Evolutionary conservation across 2,329 filamentous ascomycete genomes (phyloP).

Genomic region (Epichloe baconii): DNA sequence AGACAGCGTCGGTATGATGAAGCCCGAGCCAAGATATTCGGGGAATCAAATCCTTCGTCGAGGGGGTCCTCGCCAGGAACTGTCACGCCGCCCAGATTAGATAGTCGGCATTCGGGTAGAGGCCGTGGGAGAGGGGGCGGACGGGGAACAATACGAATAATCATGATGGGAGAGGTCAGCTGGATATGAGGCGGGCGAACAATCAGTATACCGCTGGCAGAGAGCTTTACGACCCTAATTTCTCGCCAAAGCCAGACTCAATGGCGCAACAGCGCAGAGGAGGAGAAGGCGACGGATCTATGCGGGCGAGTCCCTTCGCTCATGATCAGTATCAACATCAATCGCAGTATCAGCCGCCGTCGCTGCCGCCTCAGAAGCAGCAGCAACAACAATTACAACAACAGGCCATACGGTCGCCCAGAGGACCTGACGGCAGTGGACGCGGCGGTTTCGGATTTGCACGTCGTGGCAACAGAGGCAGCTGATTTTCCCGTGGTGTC

Average conservation of each 20-base stretch:
- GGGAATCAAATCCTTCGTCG: slow-evolving; percentile 41
- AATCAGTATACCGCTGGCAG: slow-evolving; percentile 24
- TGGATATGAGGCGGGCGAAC: slow-evolving; percentile 8
- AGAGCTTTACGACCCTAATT: slow-evolving; percentile 69
- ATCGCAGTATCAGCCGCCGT: neutral
- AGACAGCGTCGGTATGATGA: slow-evolving; percentile 87
- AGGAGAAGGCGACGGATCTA: slow-evolving; percentile 23
- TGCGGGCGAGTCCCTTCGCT: slow-evolving; percentile 26
- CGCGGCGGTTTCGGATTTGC: slow-evolving; percentile 68
- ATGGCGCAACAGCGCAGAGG: slow-evolving; percentile 29
- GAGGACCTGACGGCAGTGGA: slow-evolving; percentile 65
- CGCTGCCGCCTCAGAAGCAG: neutral
- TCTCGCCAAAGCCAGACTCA: slow-evolving; percentile 49
- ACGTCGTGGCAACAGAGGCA: slow-evolving; percentile 39
- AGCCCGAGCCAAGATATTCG: slow-evolving; percentile 76
- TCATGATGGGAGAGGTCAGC: slow-evolving; percentile 6
- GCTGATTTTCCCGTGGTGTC: slow-evolving; percentile 14
- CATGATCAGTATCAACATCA: slow-evolving; percentile 24
- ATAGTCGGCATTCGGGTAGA: slow-evolving; percentile 24
- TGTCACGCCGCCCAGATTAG: slow-evolving; percentile 40
- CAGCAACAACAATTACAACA: slow-evolving; percentile 33
- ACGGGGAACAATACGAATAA: slow-evolving; percentile 10
- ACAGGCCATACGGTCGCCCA: slow-evolving; percentile 58
- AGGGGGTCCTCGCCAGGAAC: slow-evolving; percentile 48
- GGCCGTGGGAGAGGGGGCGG: slow-evolving; percentile 31